Evolutionary conservation across 441 rosid genomes (phyloP).

Genomic region (Jatropha multifida): DNA sequence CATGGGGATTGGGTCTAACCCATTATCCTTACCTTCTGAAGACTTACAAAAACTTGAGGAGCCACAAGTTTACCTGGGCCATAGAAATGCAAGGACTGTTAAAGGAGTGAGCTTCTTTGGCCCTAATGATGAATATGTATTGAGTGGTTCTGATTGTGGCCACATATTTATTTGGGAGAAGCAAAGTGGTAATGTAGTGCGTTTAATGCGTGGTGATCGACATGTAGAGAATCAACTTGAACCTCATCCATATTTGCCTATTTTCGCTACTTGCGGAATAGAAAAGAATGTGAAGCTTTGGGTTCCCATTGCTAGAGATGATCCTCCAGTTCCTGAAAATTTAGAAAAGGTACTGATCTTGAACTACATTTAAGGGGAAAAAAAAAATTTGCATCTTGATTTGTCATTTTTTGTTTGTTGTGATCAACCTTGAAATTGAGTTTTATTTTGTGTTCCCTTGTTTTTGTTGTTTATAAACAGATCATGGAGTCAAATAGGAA

Average conservation of each 20-base stretch:
- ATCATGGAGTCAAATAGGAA: slow-evolving; percentile 57
- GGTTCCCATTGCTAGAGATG: slow-evolving; percentile 45
- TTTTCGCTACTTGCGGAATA: slow-evolving; percentile 64
- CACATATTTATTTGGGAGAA: slow-evolving; percentile 76
- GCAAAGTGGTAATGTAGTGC: slow-evolving; percentile 56
- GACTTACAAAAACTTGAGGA: slow-evolving; percentile 37
- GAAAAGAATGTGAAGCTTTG: slow-evolving; percentile 68
- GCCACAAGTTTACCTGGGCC: slow-evolving; percentile 62
- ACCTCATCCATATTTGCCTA: slow-evolving; percentile 60
- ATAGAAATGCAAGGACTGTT: slow-evolving; percentile 61
- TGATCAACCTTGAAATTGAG: not conserved
- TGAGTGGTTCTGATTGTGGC: slow-evolving; percentile 82
- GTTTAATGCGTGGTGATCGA: slow-evolving; percentile 58
- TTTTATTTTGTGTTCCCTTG: not conserved
- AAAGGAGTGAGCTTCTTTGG: slow-evolving; percentile 81
- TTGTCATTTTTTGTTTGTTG: not conserved
- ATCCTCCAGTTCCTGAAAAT: slow-evolving; percentile 44
- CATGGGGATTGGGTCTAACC: slow-evolving; percentile 57
- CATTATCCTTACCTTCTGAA: slow-evolving; percentile 35
- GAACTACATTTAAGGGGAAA: not conserved
- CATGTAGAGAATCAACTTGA: slow-evolving; percentile 64
- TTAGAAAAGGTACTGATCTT: slow-evolving; percentile 45
- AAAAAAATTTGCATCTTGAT: not conserved
- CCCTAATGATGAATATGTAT: slow-evolving; percentile 66
- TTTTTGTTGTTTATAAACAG: slow-evolving; percentile 32